Conservation (phyloP, 768 basidiomycete species). For the Cystofilobasidium capitatum region DNA sequence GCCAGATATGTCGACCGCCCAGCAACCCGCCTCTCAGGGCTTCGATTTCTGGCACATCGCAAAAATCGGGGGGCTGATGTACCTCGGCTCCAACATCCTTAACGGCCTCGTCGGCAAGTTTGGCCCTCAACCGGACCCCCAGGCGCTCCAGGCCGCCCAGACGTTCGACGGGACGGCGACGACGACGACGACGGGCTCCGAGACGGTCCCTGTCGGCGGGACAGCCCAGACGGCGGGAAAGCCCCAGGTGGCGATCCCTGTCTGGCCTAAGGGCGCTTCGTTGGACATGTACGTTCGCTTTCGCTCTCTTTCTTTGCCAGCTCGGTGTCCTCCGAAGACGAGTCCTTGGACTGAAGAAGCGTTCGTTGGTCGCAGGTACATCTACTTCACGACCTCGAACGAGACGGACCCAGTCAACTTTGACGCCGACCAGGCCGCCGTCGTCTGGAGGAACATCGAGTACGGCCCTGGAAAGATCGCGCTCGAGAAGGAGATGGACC, state of each 20-base stretch:
- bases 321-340: neutral
- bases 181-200: neutral
- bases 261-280: neutral
- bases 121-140: neutral
- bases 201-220: too few species aligned
- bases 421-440: slow-evolving; percentile 49
- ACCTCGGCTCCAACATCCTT: neutral
- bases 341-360: neutral
- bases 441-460: slow-evolving; percentile 67
- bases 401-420: slow-evolving; percentile 51
- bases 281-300: neutral
- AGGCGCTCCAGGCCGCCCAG: neutral
- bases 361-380: slow-evolving; percentile 46
- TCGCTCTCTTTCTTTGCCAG: neutral
- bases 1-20: neutral
- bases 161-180: neutral
- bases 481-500: slow-evolving; percentile 49
- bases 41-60: neutral
- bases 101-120: neutral
- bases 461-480: slow-evolving; percentile 66
- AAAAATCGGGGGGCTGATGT: neutral
- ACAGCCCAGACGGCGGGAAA: neutral
- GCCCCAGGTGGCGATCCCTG: neutral
- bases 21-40: neutral
- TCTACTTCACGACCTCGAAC: slow-evolving; percentile 62